These are phyloP conservation scores for Misopates orontium DNA, from an alignment of 257 asterid genomes.

Conservation along the genomic window DNA sequence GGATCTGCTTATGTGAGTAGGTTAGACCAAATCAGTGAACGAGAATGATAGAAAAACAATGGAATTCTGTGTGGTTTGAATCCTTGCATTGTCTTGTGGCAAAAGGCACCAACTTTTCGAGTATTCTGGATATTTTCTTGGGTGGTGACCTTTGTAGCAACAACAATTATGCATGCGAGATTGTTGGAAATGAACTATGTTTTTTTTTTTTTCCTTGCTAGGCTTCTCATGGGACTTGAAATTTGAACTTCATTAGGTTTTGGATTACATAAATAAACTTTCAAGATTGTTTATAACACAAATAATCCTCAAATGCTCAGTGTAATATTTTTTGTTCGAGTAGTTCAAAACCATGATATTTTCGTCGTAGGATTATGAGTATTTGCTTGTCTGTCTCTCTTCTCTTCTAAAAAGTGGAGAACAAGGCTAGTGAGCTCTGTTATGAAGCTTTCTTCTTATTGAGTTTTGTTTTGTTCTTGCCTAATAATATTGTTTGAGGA, in stretches of 20 bases:
- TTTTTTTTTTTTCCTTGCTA: neutral
- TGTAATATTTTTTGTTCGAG: too few relatives aligned
- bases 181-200: neutral
- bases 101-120: slow-evolving; percentile 13
- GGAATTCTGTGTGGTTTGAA: neutral
- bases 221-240: slow-evolving; percentile 12
- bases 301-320: neutral
- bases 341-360: too few relatives aligned
- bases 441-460: too few relatives aligned
- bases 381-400: too few relatives aligned
- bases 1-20: neutral
- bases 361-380: too few relatives aligned
- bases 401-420: too few relatives aligned
- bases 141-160: too few relatives aligned
- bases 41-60: neutral
- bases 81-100: neutral
- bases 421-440: too few relatives aligned
- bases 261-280: neutral
- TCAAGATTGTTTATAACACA: neutral
- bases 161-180: too few relatives aligned
- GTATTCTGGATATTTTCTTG: neutral
- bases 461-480: too few relatives aligned
- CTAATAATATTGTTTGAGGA: too few relatives aligned
- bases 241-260: neutral
- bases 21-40: neutral